Evolutionary conservation across 202 grass and related monocot genomes (phyloP).

Genomic region (Panicum virgatum): DNA sequence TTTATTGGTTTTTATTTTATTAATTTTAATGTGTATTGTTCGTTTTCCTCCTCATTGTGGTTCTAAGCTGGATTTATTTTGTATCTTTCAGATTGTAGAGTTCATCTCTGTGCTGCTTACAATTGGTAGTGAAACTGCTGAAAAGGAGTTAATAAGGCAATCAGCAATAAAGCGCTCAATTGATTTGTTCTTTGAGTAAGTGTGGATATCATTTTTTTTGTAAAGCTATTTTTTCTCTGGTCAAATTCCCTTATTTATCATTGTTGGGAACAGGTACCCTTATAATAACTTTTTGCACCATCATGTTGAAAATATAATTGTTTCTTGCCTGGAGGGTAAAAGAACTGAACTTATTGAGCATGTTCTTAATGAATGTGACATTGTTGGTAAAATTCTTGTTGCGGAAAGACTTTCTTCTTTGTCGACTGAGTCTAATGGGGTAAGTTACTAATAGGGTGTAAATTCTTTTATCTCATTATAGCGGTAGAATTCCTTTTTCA

Average conservation of each 20-base stretch:
- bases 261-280: constrained; percentile 72
- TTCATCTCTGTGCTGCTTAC: constrained; percentile 96
- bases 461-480: background rate
- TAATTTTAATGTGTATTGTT: background rate
- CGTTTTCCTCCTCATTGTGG: constrained; percentile 10
- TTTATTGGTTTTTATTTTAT: constrained; percentile 25
- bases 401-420: constrained; percentile 67
- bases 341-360: constrained; percentile 73
- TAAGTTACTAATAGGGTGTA: constrained; percentile 37
- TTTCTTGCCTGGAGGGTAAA: constrained; percentile 91
- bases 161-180: constrained; percentile 74
- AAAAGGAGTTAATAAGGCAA: constrained; percentile 76
- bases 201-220: constrained; percentile 12
- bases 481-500: constrained; percentile 6
- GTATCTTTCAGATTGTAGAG: constrained; percentile 73
- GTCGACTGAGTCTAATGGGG: constrained; percentile 64
- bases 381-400: constrained; percentile 92
- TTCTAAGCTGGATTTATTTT: constrained; percentile 31
- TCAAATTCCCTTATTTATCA: background rate
- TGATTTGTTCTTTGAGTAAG: constrained; percentile 98
- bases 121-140: constrained; percentile 93
- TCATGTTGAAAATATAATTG: constrained; percentile 90
- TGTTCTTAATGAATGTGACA: constrained; percentile 78
- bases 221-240: constrained; percentile 15
- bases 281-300: constrained; percentile 99